Percentiles rank a stretch among this genome's conserved stretches.
phyloP scores from a whole-genome alignment of 2,329 filamentous ascomycete genomes.

The Leptographium procerum region DNA sequence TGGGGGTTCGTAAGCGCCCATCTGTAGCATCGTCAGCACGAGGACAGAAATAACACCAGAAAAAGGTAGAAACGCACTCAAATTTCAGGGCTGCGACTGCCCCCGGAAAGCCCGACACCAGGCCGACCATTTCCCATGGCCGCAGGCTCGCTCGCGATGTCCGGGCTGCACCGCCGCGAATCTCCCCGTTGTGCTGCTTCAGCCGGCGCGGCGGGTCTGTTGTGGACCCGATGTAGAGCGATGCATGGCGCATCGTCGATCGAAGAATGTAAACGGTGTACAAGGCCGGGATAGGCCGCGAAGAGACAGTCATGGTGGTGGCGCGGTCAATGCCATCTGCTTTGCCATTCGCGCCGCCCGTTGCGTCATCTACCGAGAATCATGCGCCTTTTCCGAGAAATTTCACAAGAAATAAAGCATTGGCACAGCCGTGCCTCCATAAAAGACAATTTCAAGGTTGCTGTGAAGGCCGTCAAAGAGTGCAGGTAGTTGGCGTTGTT shows the following conservation, averaged over 20 bases:
- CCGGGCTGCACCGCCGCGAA: slow-evolving; percentile 67
- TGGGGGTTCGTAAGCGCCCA: slow-evolving; percentile 90
- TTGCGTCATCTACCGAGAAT: background rate
- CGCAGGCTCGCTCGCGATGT: slow-evolving; percentile 58
- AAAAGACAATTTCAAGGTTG: background rate
- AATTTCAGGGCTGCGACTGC: slow-evolving; percentile 85
- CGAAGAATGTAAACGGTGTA: slow-evolving; percentile 91
- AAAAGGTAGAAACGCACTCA: slow-evolving; percentile 46
- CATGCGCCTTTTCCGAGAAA: too few species aligned
- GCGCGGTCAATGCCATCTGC: background rate
- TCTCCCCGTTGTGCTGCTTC: slow-evolving; percentile 80
- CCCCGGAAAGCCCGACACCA: slow-evolving; percentile 83
- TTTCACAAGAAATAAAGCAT: background rate
- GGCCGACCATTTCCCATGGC: slow-evolving; percentile 83
- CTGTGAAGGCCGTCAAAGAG: background rate
- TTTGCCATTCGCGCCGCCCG: background rate
- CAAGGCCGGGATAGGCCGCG: slow-evolving; percentile 65
- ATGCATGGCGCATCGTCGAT: slow-evolving; percentile 60
- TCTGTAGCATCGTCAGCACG: slow-evolving; percentile 29
- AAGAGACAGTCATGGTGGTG: slow-evolving; percentile 26
- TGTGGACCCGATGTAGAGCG: slow-evolving; percentile 83
- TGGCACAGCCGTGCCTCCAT: background rate
- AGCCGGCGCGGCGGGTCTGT: slow-evolving; percentile 77
- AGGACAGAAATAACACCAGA: background rate
- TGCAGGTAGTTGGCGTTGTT: background rate